Conservation (phyloP, 768 basidiomycete genomes). For the Tricholoma sp. region DNA sequence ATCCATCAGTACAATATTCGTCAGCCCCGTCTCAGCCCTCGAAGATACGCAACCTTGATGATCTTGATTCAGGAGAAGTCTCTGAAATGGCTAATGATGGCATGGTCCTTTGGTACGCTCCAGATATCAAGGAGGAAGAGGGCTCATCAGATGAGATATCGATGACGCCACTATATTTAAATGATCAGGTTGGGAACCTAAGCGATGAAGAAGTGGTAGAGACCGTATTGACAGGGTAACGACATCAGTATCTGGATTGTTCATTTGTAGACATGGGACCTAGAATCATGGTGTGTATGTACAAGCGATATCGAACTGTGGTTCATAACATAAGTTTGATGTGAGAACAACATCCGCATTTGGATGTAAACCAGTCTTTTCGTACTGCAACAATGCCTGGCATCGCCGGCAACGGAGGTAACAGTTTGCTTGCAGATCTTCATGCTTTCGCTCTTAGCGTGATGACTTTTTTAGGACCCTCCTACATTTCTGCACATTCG, state of each 20-base stretch:
- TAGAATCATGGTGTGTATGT: not conserved
- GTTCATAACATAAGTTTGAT: not conserved
- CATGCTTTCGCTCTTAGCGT: not conserved
- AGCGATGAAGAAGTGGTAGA: conserved; percentile 10
- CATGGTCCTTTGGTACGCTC: conserved; percentile 42
- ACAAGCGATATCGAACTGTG: not conserved
- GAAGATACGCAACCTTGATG: conserved; percentile 34
- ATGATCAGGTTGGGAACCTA: not conserved
- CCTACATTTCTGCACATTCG: conserved; percentile 77
- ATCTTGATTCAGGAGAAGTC: conserved; percentile 44
- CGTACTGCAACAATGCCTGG: conserved; percentile 37
- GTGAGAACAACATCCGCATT: conserved; percentile 14
- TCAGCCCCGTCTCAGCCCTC: conserved; percentile 33
- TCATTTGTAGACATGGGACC: not conserved
- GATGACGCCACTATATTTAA: not conserved
- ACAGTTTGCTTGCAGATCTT: conserved; percentile 16
- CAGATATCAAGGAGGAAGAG: conserved; percentile 10
- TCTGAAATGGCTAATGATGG: conserved; percentile 44
- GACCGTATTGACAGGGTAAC: conserved; percentile 3
- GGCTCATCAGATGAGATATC: conserved; percentile 2
- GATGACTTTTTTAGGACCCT: conserved; percentile 41
- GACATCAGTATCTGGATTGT: not conserved
- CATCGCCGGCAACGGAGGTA: conserved; percentile 36
- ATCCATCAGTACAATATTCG: conserved; percentile 37
- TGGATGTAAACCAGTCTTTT: not conserved